Evolutionary conservation across 305 asterid genomes (phyloP), one percentile per base, ranked within the genome.

Genomic region (Rubia peregrina): DNA sequence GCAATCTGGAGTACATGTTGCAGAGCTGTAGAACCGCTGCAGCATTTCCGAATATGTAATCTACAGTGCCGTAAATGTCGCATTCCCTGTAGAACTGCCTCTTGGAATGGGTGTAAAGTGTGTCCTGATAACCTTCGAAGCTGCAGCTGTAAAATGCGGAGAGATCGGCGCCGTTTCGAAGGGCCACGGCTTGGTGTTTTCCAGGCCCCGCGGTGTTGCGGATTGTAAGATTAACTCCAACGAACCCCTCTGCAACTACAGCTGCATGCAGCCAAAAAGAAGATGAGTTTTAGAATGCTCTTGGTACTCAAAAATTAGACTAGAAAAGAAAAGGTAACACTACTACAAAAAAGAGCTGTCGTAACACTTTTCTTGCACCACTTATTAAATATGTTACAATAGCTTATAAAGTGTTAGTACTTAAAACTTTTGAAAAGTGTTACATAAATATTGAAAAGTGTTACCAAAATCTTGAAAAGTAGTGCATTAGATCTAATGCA

Each of bases 161-260:
- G 38, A 75, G 67, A 62, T 75, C 78, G 17, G 81, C 79, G 3
- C 69, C 74, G 2, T 63, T 78, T 21, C 82, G 65, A 26, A 78
- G 41, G 5, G 79, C 79, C 19, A 78, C 79, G 0, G 82, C 76
- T 22, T 78, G 79, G 21, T 74, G 76, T 7, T 78, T 78, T 43
- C 10, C 14, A 12, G 82, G 59, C 11, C 79, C 82, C 0, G 79
- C 82, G 7, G 82, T 78, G 55, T 78, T 78, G 0, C 55, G 64
- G 59, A 78, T 26, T 19, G 82, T 78, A 0, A 78, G 56, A 36
- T 78, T 78, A 3, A 71, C 66, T 49, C 76, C 82, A 3, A 74
- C 73, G 13, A 78, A 78, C 33, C 79, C 79, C 26, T 2, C 3
- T 5, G 67, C 79, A 0, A 13, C n/a, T 8, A 74, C 79, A n/a